Conservation (phyloP, 1,284 basidiomycete species). For the Tilletiopsis washingtonensis region DNA sequence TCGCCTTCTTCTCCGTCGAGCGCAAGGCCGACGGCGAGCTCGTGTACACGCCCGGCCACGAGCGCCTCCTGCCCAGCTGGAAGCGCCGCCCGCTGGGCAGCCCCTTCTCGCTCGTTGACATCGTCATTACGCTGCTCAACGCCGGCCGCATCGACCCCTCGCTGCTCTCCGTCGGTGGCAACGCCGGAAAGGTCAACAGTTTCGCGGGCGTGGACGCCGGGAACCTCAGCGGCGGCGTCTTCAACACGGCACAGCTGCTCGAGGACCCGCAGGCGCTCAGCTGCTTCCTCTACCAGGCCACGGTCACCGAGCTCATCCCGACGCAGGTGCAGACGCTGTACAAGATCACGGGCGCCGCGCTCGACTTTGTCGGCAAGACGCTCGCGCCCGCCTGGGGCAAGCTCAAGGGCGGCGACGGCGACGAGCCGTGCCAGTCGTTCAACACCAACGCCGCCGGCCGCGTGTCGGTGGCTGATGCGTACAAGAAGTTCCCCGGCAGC, state of each 20-base stretch:
- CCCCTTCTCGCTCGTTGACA: constrained; percentile 26
- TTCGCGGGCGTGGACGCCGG: constrained; percentile 27
- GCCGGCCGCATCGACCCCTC: constrained; percentile 17
- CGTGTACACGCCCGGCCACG: constrained; percentile 31
- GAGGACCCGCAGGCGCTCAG: constrained; percentile 16
- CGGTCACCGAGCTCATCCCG: constrained; percentile 19
- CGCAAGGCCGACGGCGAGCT: constrained; percentile 11
- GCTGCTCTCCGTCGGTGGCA: constrained; percentile 25
- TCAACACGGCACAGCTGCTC: constrained; percentile 12
- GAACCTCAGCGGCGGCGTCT: constrained; percentile 21
- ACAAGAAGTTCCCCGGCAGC: constrained; percentile 20
- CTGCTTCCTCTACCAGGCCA: constrained; percentile 28
- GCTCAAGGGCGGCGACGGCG: constrained; percentile 16
- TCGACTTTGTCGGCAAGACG: constrained; percentile 22
- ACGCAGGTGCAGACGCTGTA: constrained; percentile 23
- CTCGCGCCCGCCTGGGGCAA: constrained; percentile 12
- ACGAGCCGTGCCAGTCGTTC: constrained; percentile 19
- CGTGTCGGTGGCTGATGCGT: constrained; percentile 6
- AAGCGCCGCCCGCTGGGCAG: constrained; percentile 22
- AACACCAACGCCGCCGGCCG: constrained; percentile 5
- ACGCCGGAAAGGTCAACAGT: constrained; percentile 28
- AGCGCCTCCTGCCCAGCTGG: constrained; percentile 20
- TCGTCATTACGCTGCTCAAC: constrained; percentile 21
- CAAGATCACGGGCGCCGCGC: constrained; percentile 15
- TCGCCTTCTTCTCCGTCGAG: constrained; percentile 28